Base-by-base conservation (phyloP, 805 yeast genomes). In the Torulaspora maleeae region DNA sequence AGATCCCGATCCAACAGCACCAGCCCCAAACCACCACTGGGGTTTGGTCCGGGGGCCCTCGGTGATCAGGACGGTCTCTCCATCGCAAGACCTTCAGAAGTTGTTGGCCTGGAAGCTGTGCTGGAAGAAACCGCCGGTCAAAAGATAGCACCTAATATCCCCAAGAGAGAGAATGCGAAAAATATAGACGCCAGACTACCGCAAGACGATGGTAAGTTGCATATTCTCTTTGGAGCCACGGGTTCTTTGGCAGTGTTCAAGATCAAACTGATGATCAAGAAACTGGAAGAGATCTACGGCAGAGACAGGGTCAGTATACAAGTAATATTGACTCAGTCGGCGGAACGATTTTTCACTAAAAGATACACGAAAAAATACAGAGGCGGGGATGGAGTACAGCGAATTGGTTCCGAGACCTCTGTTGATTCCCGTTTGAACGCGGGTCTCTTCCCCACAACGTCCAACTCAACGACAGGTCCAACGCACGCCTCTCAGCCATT, bases 201-300 rank as follows among this genome's bases (percentile, higher is more conserved):
- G 3, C 78, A 83, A 63, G 95, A 88, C 61, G 97, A 89, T 65
- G 91, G 88, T 10, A 89, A 88, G 61, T 74, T 86, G 48, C 97
- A 89, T 67, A 81, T 89, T 32, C 70, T 89, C 47, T 71, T 89
- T 48, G 96, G 93, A 10, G 89, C 89, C 28, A 87, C 95, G 25
- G 97, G 97, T 2, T 82, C 93, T 3, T 82, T 87, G 22, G 91
- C 95, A 17, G 82, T 91, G 3, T 77, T 82, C 49, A 87, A 89
- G 64, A 80, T 89, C 38, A 87, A 89, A 24, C 57, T 77, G 52
- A 85, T 90, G 44, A 82, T 89, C 47, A 83, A 83, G 61, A 88
- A 87, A 66, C 70, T 89, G 38, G 87, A 84, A 59, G 87, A 84
- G 56, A 79, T 84, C 22, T 90, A 83, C 59, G 93, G 95, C 5